Evolutionary conservation across 176 grass and related monocot genomes (phyloP).

Genomic region (Chrysopogon serrulatus): DNA sequence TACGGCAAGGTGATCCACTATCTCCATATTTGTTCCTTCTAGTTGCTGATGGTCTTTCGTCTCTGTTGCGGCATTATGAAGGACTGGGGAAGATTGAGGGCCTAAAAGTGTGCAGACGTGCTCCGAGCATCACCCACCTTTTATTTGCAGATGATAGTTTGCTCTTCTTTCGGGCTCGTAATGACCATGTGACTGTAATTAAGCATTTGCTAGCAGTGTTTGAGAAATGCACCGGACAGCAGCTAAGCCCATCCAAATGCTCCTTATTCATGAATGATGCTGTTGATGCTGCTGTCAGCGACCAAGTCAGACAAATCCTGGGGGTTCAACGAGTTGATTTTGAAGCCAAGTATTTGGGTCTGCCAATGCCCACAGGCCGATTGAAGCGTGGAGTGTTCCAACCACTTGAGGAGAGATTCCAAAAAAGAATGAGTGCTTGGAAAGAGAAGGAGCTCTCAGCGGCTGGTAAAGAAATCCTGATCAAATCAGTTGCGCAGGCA

Average conservation of each 20-base stretch:
- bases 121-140: too few species aligned
- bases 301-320: background rate
- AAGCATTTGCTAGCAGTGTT: background rate
- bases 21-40: too few species aligned
- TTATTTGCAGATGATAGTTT: background rate
- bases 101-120: too few species aligned
- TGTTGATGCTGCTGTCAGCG: too few species aligned
- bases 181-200: background rate
- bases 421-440: background rate
- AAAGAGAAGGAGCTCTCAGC: background rate
- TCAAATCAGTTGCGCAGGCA: background rate
- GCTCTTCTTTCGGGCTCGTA: background rate
- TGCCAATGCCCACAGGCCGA: background rate
- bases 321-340: background rate
- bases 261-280: background rate
- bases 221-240: background rate
- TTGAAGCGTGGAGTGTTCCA: background rate
- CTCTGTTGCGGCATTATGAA: too few species aligned
- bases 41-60: too few species aligned
- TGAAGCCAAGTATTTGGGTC: too few species aligned
- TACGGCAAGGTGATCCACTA: too few species aligned
- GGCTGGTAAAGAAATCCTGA: background rate
- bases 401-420: background rate
- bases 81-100: too few species aligned
- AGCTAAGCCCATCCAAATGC: background rate